Conservation (phyloP, 2,329 filamentous ascomycete genomes). For the Colletotrichum filicis region DNA sequence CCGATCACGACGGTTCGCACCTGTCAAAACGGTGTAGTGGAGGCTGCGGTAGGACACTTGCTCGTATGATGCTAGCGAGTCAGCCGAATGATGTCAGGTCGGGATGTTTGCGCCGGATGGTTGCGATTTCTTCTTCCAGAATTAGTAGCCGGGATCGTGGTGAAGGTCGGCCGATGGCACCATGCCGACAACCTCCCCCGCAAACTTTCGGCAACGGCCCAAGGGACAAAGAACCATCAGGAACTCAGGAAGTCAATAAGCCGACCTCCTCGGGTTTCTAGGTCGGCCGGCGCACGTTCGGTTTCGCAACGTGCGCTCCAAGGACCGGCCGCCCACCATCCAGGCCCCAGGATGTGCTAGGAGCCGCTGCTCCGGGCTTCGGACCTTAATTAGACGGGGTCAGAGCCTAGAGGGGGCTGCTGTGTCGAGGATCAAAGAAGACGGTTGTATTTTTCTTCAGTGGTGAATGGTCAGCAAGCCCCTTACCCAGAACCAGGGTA, state of each 20-base stretch:
- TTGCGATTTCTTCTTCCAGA: not conserved
- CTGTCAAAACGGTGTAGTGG: conserved; percentile 17
- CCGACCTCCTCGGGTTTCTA: conserved; percentile 4
- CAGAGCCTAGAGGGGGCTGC: not conserved
- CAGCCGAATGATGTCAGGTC: conserved; percentile 23
- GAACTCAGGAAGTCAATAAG: not conserved
- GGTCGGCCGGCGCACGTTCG: not conserved
- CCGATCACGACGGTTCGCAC: conserved; percentile 25
- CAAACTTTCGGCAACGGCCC: not conserved
- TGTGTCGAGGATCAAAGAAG: not conserved
- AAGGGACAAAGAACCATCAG: not conserved
- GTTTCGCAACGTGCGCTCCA: not conserved
- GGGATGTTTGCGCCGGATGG: not conserved
- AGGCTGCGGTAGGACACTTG: not conserved
- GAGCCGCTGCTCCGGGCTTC: not conserved
- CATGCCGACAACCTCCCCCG: not conserved
- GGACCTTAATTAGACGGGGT: conserved; percentile 17
- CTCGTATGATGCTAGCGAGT: conserved; percentile 29
- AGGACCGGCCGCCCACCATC: conserved; percentile 13
- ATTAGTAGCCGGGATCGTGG: not conserved
- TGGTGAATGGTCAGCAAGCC: not conserved
- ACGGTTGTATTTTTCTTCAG: not conserved
- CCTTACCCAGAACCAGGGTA: conserved; percentile 22
- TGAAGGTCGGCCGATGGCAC: conserved; percentile 14
- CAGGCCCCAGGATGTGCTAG: not conserved